Base-by-base conservation (phyloP, 257 asterid genomes). In the Verbascum thapsus region DNA sequence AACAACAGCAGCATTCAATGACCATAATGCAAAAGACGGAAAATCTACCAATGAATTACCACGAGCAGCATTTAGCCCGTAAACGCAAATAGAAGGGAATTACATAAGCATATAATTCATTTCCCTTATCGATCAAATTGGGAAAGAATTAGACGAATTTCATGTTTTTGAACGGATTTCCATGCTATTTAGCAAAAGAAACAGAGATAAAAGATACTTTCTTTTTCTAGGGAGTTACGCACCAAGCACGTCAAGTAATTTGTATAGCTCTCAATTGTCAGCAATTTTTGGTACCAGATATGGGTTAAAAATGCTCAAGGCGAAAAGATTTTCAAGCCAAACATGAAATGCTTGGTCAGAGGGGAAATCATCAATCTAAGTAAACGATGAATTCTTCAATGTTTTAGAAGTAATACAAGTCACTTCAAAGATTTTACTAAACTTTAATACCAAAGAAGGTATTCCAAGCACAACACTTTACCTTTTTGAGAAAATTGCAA, bases 231-330 rank as follows among this genome's bases (percentile, higher is more conserved):
- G 43, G 48, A 62, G 62, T 37, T n/a, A 19, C 10, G 34, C 20
- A 19, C 52, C 18, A 11, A 53, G 42, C 63, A 43, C 30, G 52
- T 35, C 47, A 32, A 18, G 17, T n/a, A 53, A 53, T 20, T 50
- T 20, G 32, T 34, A 45, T 15, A 44, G 7, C 35, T 53, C 40
- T 51, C 50, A 49, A 22, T 9, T 37, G 19, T 19, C 16, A 1
- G 30, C 16, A 15, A 11, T 44, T 38, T 26, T 6, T 7, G 18
- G 23, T 16, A 19, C 10, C 20, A 50, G 48, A 35, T n/a, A 45
- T 34, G 57, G 48, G 57, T 7, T 8, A 13, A 54, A 12, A 30
- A n/a, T 61, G 47, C 67, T 32, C 8, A 38, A 39, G 9, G 39
- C 22, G 55, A 41, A 12, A 13, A 2, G 0, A 7, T 39, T 22